Conservation (phyloP, 306 rosid species). For the Lathyrus oleraceus region DNA sequence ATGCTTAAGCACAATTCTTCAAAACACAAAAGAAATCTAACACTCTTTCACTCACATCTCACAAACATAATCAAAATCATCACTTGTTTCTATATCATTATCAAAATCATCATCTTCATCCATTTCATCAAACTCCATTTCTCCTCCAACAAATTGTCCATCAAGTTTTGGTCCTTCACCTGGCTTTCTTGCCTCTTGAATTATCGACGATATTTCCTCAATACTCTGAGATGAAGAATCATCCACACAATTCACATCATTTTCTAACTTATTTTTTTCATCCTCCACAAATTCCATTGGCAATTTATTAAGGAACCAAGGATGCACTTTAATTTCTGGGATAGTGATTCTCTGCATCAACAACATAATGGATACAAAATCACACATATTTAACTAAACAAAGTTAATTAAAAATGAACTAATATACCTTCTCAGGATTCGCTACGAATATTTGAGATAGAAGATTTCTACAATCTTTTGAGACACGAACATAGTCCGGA, state of each 20-base stretch:
- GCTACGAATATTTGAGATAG: slow-evolving; percentile 80
- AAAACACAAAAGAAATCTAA: slow-evolving; percentile 30
- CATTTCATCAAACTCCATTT: slow-evolving; percentile 81
- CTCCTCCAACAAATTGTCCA: slow-evolving; percentile 68
- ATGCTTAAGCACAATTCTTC: slow-evolving; percentile 21
- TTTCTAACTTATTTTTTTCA: slow-evolving; percentile 38
- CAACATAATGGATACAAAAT: not conserved
- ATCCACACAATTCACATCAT: slow-evolving; percentile 35
- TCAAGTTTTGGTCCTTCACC: slow-evolving; percentile 56
- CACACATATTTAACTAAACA: not conserved
- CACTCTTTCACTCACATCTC: slow-evolving; percentile 43
- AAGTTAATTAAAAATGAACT: not conserved
- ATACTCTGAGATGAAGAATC: slow-evolving; percentile 48
- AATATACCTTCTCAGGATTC: slow-evolving; percentile 71
- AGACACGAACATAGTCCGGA: slow-evolving; percentile 79
- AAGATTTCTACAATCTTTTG: slow-evolving; percentile 76
- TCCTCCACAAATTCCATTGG: slow-evolving; percentile 68
- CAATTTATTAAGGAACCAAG: slow-evolving; percentile 73
- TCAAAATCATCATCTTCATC: slow-evolving; percentile 78
- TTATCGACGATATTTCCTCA: slow-evolving; percentile 65
- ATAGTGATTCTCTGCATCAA: slow-evolving; percentile 75
- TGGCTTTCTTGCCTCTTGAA: slow-evolving; percentile 74
- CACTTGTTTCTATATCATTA: slow-evolving; percentile 80
- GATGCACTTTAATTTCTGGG: slow-evolving; percentile 74
- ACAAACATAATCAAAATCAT: slow-evolving; percentile 74